Conservation (phyloP, 768 basidiomycete species). For the Gloeophyllum trabeum region DNA sequence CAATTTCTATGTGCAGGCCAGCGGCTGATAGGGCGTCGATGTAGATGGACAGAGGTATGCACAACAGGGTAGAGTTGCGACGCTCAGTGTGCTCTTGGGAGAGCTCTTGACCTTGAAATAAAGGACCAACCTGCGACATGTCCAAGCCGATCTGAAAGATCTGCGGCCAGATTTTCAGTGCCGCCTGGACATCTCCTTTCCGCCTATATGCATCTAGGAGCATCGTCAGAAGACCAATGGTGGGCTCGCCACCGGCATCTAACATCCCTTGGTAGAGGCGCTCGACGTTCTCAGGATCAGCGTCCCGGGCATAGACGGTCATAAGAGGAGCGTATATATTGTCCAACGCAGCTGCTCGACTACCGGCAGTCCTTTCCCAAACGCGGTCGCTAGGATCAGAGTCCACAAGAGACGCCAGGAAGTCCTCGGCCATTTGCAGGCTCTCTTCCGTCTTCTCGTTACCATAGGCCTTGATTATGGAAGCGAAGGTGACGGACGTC, state of each 20-base stretch:
- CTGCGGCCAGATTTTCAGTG: slow-evolving; percentile 55
- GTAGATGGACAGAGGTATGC: slow-evolving; percentile 70
- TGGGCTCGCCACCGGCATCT: slow-evolving; percentile 41
- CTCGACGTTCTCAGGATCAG: slow-evolving; percentile 40
- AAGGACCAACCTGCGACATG: slow-evolving; percentile 20
- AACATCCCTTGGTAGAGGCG: slow-evolving; percentile 43
- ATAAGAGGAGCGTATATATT: slow-evolving; percentile 55
- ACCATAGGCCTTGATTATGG: slow-evolving; percentile 55
- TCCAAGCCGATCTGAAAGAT: slow-evolving; percentile 48
- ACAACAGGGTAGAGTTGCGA: slow-evolving; percentile 46
- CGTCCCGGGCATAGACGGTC: slow-evolving; percentile 30
- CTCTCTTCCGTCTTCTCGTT: slow-evolving; percentile 35
- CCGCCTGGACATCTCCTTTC: slow-evolving; percentile 38
- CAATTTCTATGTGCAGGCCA: slow-evolving; percentile 50
- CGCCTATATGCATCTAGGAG: slow-evolving; percentile 68
- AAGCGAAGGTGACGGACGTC: slow-evolving; percentile 52
- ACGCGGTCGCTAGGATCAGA: slow-evolving; percentile 19
- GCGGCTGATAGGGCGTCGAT: slow-evolving; percentile 62
- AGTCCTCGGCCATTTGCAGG: slow-evolving; percentile 51
- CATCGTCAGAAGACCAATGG: slow-evolving; percentile 46
- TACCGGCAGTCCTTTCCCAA: slow-evolving; percentile 28
- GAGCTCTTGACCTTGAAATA: slow-evolving; percentile 17
- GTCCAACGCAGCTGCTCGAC: slow-evolving; percentile 33
- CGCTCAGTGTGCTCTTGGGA: slow-evolving; percentile 6
- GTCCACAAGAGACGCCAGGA: slow-evolving; percentile 40